These are phyloP conservation scores for Eucalyptus shirleyi DNA, from an alignment of 345 rosid genomes.

Conservation along the genomic window DNA sequence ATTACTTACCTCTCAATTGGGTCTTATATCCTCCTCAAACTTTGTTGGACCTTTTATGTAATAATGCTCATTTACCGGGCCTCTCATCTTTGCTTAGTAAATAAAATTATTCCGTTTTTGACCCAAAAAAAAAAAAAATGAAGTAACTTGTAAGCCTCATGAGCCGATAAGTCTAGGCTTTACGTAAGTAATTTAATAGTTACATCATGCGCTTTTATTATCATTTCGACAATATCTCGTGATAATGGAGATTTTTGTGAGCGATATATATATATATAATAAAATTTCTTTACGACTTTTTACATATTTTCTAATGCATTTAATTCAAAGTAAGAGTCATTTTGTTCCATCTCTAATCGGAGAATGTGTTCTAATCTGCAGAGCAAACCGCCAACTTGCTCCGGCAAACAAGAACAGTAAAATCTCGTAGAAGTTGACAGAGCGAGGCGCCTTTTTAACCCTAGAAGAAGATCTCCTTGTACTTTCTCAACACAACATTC, in stretches of 20 bases:
- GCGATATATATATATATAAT: not conserved
- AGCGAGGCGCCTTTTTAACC: not conserved
- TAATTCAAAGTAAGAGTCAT: not conserved
- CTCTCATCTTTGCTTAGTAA: too few relatives aligned
- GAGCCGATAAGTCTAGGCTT: not conserved
- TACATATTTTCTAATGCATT: too few relatives aligned
- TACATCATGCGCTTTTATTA: not conserved
- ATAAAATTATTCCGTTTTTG: too few relatives aligned
- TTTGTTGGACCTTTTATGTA: too few relatives aligned
- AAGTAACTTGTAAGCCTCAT: not conserved
- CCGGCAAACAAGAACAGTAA: not conserved
- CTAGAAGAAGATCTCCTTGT: not conserved
- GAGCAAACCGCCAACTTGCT: not conserved
- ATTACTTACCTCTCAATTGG: too few relatives aligned
- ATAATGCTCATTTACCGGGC: too few relatives aligned
- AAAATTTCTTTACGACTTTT: too few relatives aligned
- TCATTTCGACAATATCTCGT: accelerated
- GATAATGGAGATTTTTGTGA: not conserved
- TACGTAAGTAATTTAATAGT: not conserved
- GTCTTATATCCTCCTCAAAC: too few relatives aligned
- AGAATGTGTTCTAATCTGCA: not conserved
- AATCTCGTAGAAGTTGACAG: not conserved
- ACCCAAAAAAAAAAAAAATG: not conserved
- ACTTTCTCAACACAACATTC: not conserved
- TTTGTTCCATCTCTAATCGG: not conserved